Conservation (phyloP, 192 early-diverging fungal species). For the Backusella macrospora region DNA sequence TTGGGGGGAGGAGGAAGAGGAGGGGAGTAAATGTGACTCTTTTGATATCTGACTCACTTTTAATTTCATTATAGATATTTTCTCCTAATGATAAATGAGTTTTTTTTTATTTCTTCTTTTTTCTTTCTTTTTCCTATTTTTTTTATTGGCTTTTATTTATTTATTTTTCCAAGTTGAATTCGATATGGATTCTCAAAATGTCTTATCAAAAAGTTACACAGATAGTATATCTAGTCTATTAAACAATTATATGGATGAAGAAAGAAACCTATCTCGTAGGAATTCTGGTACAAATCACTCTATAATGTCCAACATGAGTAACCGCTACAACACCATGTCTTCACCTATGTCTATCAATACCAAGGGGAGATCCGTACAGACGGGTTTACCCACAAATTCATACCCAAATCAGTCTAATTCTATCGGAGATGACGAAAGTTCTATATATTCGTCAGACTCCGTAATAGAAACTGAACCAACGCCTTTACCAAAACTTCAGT, state of each 20-base stretch:
- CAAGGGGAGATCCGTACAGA: background rate
- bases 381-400: background rate
- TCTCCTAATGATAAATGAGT: background rate
- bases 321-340: background rate
- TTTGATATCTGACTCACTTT: background rate
- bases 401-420: background rate
- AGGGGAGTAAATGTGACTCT: background rate
- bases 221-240: conserved; percentile 21
- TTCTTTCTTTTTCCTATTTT: background rate
- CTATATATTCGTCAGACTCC: background rate
- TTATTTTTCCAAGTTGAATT: conserved; percentile 3
- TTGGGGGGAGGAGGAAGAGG: background rate
- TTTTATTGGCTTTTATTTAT: background rate
- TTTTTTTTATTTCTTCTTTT: conserved; percentile 10
- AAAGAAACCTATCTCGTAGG: background rate
- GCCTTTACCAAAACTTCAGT: conserved; percentile 47
- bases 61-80: background rate
- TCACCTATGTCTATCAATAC: conserved; percentile 4
- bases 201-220: conserved; percentile 23
- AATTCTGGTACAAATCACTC: conserved; percentile 2
- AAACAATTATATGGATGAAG: conserved; percentile 6
- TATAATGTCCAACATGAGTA: background rate
- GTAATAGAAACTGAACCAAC: conserved; percentile 30
- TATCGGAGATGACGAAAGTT: background rate
- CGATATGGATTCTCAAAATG: background rate